Conservation (phyloP, 2,329 filamentous ascomycete genomes). For the Sclerotinia subarctica region DNA sequence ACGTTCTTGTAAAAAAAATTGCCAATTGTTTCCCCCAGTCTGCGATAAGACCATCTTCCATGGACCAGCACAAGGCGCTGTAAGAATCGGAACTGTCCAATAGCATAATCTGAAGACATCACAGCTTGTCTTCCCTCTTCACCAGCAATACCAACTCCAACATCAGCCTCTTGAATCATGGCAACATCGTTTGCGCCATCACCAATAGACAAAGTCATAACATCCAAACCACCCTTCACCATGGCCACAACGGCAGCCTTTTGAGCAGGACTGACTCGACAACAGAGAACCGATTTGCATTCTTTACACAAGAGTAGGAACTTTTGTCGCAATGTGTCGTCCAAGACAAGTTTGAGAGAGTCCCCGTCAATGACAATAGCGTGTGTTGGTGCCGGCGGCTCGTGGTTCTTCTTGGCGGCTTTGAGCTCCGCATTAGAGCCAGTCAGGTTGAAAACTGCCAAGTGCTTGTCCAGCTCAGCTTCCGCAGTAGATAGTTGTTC, state of each 20-base stretch:
- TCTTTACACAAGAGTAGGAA: slow-evolving; percentile 95
- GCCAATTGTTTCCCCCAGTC: slow-evolving; percentile 87
- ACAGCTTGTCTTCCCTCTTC: slow-evolving; percentile 88
- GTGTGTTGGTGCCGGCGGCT: slow-evolving; percentile 81
- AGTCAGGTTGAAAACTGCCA: slow-evolving; percentile 71
- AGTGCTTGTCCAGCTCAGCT: slow-evolving; percentile 68
- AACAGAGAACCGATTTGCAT: slow-evolving; percentile 94
- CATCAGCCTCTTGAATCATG: slow-evolving; percentile 96
- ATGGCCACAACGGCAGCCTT: slow-evolving; percentile 96
- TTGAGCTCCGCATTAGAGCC: slow-evolving; percentile 84
- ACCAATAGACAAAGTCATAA: slow-evolving; percentile 92
- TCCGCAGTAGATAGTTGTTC: slow-evolving; percentile 63
- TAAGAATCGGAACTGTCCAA: slow-evolving; percentile 89
- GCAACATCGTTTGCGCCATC: slow-evolving; percentile 95
- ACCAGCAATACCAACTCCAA: slow-evolving; percentile 94
- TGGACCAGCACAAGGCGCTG: slow-evolving; percentile 84
- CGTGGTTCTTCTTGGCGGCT: slow-evolving; percentile 75
- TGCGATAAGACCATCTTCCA: slow-evolving; percentile 93
- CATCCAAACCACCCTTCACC: slow-evolving; percentile 91
- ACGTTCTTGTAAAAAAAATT: slow-evolving; percentile 99
- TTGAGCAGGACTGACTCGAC: slow-evolving; percentile 92
- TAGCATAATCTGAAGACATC: slow-evolving; percentile 95
- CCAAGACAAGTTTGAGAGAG: slow-evolving; percentile 81
- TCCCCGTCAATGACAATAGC: slow-evolving; percentile 95
- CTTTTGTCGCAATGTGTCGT: slow-evolving; percentile 80